Percentiles rank a stretch among this genome's conserved stretches.
Conservation (phyloP, 2,329 filamentous ascomycete genomes). For the Amphichorda felina region DNA sequence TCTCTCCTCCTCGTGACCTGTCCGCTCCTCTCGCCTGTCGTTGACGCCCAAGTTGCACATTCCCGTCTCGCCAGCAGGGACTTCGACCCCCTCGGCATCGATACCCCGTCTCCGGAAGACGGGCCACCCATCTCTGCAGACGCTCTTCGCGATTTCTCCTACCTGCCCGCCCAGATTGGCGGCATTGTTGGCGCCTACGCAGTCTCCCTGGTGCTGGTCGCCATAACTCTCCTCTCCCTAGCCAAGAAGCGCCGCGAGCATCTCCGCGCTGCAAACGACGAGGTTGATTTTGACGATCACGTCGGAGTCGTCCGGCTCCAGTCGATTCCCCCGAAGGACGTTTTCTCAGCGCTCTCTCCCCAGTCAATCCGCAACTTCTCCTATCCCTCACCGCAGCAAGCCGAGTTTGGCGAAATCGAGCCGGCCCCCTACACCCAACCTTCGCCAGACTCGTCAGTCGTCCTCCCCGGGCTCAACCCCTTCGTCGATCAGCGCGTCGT, state of each 20-base stretch:
- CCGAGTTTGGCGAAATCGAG: slow-evolving; percentile 14
- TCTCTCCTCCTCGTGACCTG: slow-evolving; percentile 8
- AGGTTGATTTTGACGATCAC: slow-evolving; percentile 26
- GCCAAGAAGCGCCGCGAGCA: slow-evolving; percentile 41
- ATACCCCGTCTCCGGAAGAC: slow-evolving; percentile 47
- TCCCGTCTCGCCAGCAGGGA: slow-evolving; percentile 9
- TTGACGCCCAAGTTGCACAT: not conserved
- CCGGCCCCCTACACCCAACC: slow-evolving; percentile 29
- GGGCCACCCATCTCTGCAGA: slow-evolving; percentile 46
- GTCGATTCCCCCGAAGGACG: slow-evolving; percentile 6
- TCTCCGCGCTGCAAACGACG: slow-evolving; percentile 38
- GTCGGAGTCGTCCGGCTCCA: slow-evolving; percentile 2
- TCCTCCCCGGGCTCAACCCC: slow-evolving; percentile 47
- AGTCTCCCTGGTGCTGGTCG: slow-evolving; percentile 61
- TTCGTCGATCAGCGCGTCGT: slow-evolving; percentile 71
- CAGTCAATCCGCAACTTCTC: slow-evolving; percentile 34
- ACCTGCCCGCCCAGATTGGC: slow-evolving; percentile 71
- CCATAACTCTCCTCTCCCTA: slow-evolving; percentile 51
- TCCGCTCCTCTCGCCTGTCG: not conserved
- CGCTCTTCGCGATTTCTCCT: slow-evolving; percentile 46
- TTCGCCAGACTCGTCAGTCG: slow-evolving; percentile 31
- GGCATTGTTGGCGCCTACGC: slow-evolving; percentile 79
- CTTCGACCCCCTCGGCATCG: slow-evolving; percentile 30
- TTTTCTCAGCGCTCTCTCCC: slow-evolving; percentile 8
- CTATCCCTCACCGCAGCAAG: slow-evolving; percentile 30